phyloP scores from a whole-genome alignment of 2,329 filamentous ascomycete genomes.

The Hymenoscyphus occultus region DNA sequence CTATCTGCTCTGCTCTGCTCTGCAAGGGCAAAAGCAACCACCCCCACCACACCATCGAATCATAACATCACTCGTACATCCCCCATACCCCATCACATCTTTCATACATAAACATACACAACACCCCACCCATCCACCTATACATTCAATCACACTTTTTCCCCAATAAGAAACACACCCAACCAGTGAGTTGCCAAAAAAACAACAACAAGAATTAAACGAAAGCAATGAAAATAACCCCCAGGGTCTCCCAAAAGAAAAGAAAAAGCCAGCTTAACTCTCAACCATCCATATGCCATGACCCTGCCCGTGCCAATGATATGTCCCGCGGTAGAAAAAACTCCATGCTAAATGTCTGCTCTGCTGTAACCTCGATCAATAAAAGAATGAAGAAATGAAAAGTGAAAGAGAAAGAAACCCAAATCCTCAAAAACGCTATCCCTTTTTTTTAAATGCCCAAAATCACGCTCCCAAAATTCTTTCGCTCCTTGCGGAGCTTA shows the following conservation, averaged over 20 bases:
- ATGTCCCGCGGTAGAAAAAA: slow-evolving; percentile 3
- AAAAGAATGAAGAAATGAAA: too few relatives aligned
- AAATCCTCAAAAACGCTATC: background rate
- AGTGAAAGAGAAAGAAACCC: background rate
- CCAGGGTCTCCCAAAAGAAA: background rate
- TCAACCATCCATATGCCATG: background rate
- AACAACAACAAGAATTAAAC: background rate
- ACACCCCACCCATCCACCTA: too few relatives aligned
- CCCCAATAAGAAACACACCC: background rate
- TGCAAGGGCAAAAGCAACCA: too few relatives aligned
- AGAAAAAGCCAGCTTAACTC: background rate
- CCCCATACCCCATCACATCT: too few relatives aligned
- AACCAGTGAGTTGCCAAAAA: background rate
- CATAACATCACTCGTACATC: too few relatives aligned
- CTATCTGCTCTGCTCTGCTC: too few relatives aligned
- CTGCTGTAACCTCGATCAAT: background rate
- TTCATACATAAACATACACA: too few relatives aligned
- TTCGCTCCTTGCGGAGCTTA: background rate
- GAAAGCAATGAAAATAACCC: background rate
- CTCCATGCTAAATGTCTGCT: slow-evolving; percentile 22
- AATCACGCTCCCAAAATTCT: slow-evolving; percentile 5
- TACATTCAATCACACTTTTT: too few relatives aligned
- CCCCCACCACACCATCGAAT: too few relatives aligned
- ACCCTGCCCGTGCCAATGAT: background rate
- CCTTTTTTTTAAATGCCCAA: background rate